Evolutionary conservation across 345 rosid species (phyloP).

Genomic region (Litchi chinensis): DNA sequence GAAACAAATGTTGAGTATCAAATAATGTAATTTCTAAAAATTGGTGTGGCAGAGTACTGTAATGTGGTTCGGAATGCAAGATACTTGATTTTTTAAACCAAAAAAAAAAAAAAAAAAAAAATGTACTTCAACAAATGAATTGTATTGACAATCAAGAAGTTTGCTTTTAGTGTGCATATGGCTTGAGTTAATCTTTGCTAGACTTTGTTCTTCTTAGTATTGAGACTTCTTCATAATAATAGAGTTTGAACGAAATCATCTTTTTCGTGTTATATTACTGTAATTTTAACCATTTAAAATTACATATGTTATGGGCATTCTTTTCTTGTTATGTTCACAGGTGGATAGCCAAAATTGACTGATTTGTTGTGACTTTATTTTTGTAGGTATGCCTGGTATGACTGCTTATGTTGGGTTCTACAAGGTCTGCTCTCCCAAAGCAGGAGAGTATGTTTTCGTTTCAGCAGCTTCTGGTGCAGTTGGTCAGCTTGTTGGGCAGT

Average conservation of each 20-base stretch:
- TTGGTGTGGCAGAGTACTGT: not conserved
- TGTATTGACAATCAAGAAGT: not conserved
- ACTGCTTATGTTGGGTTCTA: constrained; percentile 63
- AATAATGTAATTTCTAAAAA: too few species aligned
- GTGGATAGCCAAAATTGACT: not conserved
- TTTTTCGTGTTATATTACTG: not conserved
- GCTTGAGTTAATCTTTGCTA: not conserved
- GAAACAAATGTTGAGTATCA: not conserved
- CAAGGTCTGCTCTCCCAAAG: constrained; percentile 53
- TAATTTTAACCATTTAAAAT: not conserved
- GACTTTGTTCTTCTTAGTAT: not conserved
- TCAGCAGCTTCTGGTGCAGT: constrained; percentile 78
- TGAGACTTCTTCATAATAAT: not conserved
- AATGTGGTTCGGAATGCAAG: not conserved
- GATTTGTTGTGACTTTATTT: not conserved
- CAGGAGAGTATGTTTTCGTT: constrained; percentile 60
- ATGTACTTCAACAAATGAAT: not conserved
- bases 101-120: too few species aligned
- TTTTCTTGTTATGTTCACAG: not conserved
- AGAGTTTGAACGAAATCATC: not conserved
- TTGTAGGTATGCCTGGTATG: constrained; percentile 58
- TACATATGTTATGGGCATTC: not conserved
- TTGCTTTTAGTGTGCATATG: not conserved
- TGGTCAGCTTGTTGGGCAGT: constrained; percentile 74
- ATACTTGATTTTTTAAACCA: not conserved